Conservation (phyloP, 2,329 filamentous ascomycete genomes). For the Microsporum ferrugineum region DNA sequence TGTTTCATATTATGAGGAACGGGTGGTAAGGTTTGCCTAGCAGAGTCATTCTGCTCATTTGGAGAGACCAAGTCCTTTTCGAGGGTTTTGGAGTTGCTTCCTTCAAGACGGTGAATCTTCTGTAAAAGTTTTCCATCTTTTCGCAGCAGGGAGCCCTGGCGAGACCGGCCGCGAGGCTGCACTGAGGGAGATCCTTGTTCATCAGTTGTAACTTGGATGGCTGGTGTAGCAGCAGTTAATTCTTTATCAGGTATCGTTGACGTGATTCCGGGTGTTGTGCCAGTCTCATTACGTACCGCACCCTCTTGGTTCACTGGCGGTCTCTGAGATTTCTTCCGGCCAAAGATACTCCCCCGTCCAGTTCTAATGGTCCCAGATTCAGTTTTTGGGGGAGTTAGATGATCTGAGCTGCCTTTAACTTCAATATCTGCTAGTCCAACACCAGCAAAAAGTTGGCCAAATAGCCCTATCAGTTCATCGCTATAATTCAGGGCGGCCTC, state of each 20-base stretch:
- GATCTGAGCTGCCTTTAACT: constrained; percentile 22
- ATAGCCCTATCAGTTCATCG: constrained; percentile 72
- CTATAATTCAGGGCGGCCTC: constrained; percentile 79
- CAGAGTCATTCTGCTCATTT: constrained; percentile 4
- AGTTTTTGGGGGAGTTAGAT: constrained; percentile 52
- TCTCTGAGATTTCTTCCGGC: constrained; percentile 43
- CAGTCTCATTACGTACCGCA: constrained; percentile 26
- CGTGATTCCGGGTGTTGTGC: constrained; percentile 15
- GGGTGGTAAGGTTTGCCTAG: constrained; percentile 22
- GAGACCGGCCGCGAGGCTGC: constrained; percentile 13
- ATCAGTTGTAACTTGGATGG: constrained; percentile 67
- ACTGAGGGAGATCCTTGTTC: constrained; percentile 25
- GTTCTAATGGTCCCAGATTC: constrained; percentile 60
- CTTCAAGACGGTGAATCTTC: constrained; percentile 25
- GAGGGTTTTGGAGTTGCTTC: constrained; percentile 22
- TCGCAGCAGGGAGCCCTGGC: constrained; percentile 10
- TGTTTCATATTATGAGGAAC: constrained; percentile 30
- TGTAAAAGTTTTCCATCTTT: constrained; percentile 11
- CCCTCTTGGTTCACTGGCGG: constrained; percentile 33
- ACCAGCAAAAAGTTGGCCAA: constrained; percentile 66
- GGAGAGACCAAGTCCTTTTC: constrained; percentile 9
- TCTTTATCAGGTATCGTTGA: constrained; percentile 19
- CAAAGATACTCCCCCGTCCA: constrained; percentile 66
- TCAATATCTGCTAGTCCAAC: constrained; percentile 32
- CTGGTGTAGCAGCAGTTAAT: constrained; percentile 36